phyloP scores from a whole-genome alignment of 2,329 filamentous ascomycete genomes.

The Verticillium dahliae region DNA sequence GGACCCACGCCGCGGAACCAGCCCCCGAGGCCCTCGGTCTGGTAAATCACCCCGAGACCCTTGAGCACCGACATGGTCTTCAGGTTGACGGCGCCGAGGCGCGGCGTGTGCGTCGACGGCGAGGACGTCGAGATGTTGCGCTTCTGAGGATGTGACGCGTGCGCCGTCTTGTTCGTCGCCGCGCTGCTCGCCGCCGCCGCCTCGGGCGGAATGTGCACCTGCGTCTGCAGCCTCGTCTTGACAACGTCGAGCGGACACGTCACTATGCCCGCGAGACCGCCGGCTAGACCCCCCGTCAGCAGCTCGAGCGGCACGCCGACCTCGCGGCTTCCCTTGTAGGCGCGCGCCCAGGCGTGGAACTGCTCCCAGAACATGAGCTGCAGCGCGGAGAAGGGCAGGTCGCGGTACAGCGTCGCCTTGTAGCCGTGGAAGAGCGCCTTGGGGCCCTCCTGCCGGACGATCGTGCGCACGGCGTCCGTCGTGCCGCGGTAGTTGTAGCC shows the following conservation, averaged over 20 bases:
- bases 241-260: conserved; percentile 97
- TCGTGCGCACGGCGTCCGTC: conserved; percentile 76
- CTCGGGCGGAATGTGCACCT: conserved; percentile 45
- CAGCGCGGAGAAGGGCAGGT: conserved; percentile 90
- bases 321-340: conserved; percentile 72
- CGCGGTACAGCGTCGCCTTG: conserved; percentile 88
- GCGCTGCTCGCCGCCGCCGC: conserved; percentile 13
- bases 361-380: conserved; percentile 99
- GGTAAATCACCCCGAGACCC: conserved; percentile 82
- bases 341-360: conserved; percentile 73
- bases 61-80: conserved; percentile 86
- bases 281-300: conserved; percentile 80
- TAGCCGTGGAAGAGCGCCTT: conserved; percentile 92
- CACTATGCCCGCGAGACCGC: conserved; percentile 86
- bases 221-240: conserved; percentile 93
- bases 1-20: conserved; percentile 96
- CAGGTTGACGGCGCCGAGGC: conserved; percentile 71
- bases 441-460: conserved; percentile 74
- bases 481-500: conserved; percentile 95
- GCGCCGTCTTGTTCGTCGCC: conserved; percentile 13
- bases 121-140: conserved; percentile 84
- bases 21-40: conserved; percentile 77
- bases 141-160: conserved; percentile 39
- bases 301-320: conserved; percentile 84
- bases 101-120: conserved; percentile 74